phyloP scores from a whole-genome alignment of 148 eudicot genomes.

The Polygonum maritimum region DNA sequence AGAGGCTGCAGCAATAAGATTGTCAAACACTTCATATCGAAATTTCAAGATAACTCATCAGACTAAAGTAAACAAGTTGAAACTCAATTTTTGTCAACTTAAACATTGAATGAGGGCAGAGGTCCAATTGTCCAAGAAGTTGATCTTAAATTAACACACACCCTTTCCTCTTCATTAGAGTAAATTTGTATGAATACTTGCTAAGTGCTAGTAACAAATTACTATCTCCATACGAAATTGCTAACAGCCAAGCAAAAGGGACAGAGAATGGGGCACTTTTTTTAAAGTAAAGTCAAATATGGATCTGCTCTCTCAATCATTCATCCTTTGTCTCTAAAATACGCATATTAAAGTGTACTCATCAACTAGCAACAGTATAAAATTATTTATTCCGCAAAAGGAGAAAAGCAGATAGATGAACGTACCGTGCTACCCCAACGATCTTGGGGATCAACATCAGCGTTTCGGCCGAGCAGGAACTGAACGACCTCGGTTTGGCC shows the following conservation, averaged over 20 bases:
- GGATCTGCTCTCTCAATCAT: neutral
- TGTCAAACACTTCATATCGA: neutral
- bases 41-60: neutral
- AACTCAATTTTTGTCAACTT: neutral
- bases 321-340: neutral
- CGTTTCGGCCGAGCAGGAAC: constrained; percentile 46
- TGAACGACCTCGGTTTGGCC: constrained; percentile 57
- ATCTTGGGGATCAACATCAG: constrained; percentile 68
- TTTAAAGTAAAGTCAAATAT: neutral
- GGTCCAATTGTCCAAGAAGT: neutral
- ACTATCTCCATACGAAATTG: neutral
- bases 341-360: neutral
- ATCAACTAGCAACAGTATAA: neutral
- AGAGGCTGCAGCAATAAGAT: neutral
- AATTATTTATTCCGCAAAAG: neutral
- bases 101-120: neutral
- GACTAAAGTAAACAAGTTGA: neutral
- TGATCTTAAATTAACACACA: neutral
- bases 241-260: neutral
- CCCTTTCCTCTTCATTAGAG: neutral
- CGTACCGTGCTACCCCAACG: constrained; percentile 99
- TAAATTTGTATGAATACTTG: neutral
- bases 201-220: neutral
- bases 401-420: neutral
- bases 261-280: neutral